phyloP scores from a whole-genome alignment of 768 basidiomycete genomes.

The Agaricus sinodeliciosus region DNA sequence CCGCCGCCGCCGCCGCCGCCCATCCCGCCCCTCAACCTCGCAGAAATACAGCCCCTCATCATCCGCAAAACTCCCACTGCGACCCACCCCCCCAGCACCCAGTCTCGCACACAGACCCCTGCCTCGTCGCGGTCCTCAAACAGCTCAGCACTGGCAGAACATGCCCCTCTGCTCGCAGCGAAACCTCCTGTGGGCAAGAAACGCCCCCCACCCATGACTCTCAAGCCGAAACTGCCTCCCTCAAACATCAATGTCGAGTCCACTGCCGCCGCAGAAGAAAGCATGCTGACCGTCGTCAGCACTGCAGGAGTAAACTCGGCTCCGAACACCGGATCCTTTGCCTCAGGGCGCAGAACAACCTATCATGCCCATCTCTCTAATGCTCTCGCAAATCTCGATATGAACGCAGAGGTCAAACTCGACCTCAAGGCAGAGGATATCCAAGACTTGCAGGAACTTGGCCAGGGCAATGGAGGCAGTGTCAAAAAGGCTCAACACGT shows the following conservation, averaged over 20 bases:
- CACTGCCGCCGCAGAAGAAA: conserved; percentile 13
- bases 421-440: conserved; percentile 88
- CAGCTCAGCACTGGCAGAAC: conserved; percentile 19
- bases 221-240: conserved; percentile 59
- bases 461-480: conserved; percentile 95
- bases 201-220: conserved; percentile 76
- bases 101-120: conserved; percentile 5
- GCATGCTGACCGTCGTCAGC: conserved; percentile 41
- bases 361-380: conserved; percentile 78
- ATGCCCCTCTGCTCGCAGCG: conserved; percentile 31
- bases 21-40: conserved; percentile 10
- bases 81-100: conserved; percentile 14
- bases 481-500: conserved; percentile 94
- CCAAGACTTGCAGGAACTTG: conserved; percentile 84
- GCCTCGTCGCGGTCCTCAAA: neutral
- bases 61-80: conserved; percentile 8
- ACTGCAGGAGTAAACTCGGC: conserved; percentile 51
- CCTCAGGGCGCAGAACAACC: conserved; percentile 54
- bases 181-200: conserved; percentile 45
- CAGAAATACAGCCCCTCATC: neutral
- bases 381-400: conserved; percentile 80
- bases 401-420: conserved; percentile 79
- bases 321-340: conserved; percentile 21
- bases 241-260: conserved; percentile 29
- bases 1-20: conserved; percentile 10